Base-by-base conservation (phyloP, 306 rosid species). In the Comarum palustre region DNA sequence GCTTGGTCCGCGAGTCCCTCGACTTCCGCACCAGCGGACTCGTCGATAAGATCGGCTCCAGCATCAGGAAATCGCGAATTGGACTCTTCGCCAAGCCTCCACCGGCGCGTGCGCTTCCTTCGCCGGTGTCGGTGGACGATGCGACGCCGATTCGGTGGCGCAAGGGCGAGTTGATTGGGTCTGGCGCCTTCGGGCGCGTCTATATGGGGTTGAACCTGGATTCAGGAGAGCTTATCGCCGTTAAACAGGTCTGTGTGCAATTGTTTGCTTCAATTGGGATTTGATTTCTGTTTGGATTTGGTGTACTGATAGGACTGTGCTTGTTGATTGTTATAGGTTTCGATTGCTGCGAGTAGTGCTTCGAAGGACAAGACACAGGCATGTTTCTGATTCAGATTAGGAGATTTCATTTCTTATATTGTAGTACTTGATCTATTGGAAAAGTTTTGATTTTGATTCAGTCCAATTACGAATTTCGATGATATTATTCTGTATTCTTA, bases 201-300 rank as follows among this genome's bases (percentile, higher is more conserved):
- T 93, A 90, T 73, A 90, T 93, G 97, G 97, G 98, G 14, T 90
- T 93, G 98, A 90, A 93, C 74, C 92, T 93, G 16, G 97, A 93
- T 74, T 89, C 93, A 16, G 98, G 98, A 12, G 98, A 93, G 92
- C 97, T 93, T 38, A 80, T 93, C 61, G 98, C 98, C 0, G 85
- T 93, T 31, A 93, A 93, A 77, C 97, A 90, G 91, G 98, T 88
- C 36, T 47, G 54, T 14, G 71, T 73, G 9, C 5, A 47, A 27
- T 7, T 25, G 14, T 31, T 17, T 68, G 43, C 34, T 2, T 19
- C 4, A 32, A 19, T 76, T 61, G 60, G 60, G 3, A 11, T 76
- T 46, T 25, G 22, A 11, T 76, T 41, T 25, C 14, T 4, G 41
- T 51, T 74, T n/a, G 66, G 31, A 66, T 72, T 63, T 75, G 46